Conservation (phyloP, 1,284 basidiomycete genomes). For the Trichosporon asahii region DNA sequence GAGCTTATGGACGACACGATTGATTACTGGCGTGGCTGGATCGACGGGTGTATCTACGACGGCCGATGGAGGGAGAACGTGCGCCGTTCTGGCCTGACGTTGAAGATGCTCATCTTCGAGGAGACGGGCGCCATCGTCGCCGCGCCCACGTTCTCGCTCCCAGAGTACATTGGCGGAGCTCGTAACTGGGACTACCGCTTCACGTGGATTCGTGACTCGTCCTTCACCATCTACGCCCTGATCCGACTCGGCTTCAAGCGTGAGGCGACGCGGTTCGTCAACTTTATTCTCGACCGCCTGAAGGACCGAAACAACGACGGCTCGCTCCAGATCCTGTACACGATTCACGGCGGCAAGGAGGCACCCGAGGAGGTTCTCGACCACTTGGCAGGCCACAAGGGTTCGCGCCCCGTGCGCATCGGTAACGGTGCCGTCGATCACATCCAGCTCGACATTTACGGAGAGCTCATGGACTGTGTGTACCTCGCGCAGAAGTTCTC, state of each 20-base stretch:
- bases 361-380: conserved; percentile 74
- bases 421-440: conserved; percentile 88
- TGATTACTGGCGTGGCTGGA: conserved; percentile 83
- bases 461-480: conserved; percentile 84
- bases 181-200: conserved; percentile 67
- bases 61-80: conserved; percentile 94
- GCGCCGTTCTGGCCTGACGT: conserved; percentile 76
- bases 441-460: conserved; percentile 86
- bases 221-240: conserved; percentile 86
- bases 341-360: conserved; percentile 64
- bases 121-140: conserved; percentile 73
- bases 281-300: conserved; percentile 79
- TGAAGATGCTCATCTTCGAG: conserved; percentile 53
- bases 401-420: conserved; percentile 61
- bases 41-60: conserved; percentile 64
- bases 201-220: conserved; percentile 74
- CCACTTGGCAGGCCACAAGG: conserved; percentile 84
- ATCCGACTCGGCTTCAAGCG: conserved; percentile 85
- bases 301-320: conserved; percentile 79
- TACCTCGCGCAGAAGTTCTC: conserved; percentile 79
- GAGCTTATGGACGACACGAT: conserved; percentile 58
- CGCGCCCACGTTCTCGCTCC: conserved; percentile 86
- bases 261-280: conserved; percentile 69
- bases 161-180: conserved; percentile 81
- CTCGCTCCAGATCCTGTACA: conserved; percentile 70